Evolutionary conservation across 1,139 yeast genomes (phyloP).

Genomic region (Taphrina populina): DNA sequence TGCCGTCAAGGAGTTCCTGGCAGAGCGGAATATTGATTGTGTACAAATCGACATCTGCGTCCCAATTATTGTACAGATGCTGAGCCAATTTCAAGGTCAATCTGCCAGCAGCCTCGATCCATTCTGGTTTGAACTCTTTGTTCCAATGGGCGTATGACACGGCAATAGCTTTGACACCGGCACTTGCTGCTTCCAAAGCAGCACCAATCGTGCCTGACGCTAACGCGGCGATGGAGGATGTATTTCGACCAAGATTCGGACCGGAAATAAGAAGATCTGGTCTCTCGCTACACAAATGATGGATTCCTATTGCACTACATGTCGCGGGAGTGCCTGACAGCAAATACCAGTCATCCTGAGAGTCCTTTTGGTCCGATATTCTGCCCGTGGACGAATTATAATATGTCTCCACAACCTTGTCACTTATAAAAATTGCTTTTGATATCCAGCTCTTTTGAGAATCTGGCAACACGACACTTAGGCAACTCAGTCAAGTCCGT

Average conservation of each 20-base stretch:
- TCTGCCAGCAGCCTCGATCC: slow-evolving; percentile 65
- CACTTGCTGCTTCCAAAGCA: slow-evolving; percentile 85
- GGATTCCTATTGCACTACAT: slow-evolving; percentile 85
- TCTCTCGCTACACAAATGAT: slow-evolving; percentile 60
- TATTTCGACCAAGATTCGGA: slow-evolving; percentile 91
- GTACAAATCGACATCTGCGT: slow-evolving; percentile 61
- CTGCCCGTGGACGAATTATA: slow-evolving; percentile 44
- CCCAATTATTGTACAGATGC: slow-evolving; percentile 61
- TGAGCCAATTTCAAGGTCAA: slow-evolving; percentile 63
- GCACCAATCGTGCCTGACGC: slow-evolving; percentile 98
- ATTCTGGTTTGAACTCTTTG: slow-evolving; percentile 55
- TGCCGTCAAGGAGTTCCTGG: slow-evolving; percentile 53
- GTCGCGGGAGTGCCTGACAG: slow-evolving; percentile 88
- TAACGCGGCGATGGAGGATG: slow-evolving; percentile 83
- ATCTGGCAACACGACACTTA: slow-evolving; percentile 37
- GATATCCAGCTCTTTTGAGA: slow-evolving; percentile 72
- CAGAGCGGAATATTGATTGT: slow-evolving; percentile 80
- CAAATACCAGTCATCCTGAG: slow-evolving; percentile 74
- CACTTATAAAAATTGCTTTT: slow-evolving; percentile 92
- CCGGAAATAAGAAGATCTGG: slow-evolving; percentile 88
- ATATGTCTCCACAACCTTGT: slow-evolving; percentile 66
- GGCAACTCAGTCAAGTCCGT: slow-evolving; percentile 41
- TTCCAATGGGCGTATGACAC: slow-evolving; percentile 41
- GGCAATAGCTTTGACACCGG: slow-evolving; percentile 26
- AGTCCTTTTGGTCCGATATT: slow-evolving; percentile 39